Conservation (phyloP, 179 eudicot genomes). For the Silene coronaria region DNA sequence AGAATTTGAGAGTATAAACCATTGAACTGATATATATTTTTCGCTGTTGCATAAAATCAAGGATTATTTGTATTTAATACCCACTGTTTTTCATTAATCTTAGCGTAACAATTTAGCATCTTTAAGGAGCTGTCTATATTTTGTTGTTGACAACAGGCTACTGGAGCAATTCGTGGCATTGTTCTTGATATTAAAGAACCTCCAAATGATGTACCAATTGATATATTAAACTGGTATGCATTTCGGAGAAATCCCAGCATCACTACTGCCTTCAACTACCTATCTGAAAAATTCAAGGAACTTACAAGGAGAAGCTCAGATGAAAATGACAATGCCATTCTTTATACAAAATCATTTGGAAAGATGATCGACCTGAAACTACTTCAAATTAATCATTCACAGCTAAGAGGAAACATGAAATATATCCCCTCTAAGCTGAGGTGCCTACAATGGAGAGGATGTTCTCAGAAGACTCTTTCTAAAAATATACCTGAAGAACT, state of each 20-base stretch:
- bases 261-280: slow-evolving; percentile 22
- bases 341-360: slow-evolving; percentile 30
- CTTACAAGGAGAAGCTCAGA: slow-evolving; percentile 13
- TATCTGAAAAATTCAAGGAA: slow-evolving; percentile 22
- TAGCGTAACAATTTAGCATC: no score
- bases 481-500: slow-evolving; percentile 33
- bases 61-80: no score
- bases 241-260: slow-evolving; percentile 17
- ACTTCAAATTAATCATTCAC: slow-evolving; percentile 43
- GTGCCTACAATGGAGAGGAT: slow-evolving; percentile 61
- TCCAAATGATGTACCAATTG: slow-evolving; percentile 20
- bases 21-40: no score
- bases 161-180: slow-evolving; percentile 35
- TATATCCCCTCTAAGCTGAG: slow-evolving; percentile 42
- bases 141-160: slow-evolving; percentile 31
- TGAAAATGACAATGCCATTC: slow-evolving; percentile 17
- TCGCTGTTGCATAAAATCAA: no score
- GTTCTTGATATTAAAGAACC: slow-evolving; percentile 29
- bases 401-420: slow-evolving; percentile 37
- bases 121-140: background rate
- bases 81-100: no score
- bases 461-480: slow-evolving; percentile 34
- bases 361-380: slow-evolving; percentile 41
- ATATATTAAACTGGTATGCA: slow-evolving; percentile 20
- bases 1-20: no score